Evolutionary conservation across 148 eudicot species (phyloP).

Genomic region (Camellia japonica): DNA sequence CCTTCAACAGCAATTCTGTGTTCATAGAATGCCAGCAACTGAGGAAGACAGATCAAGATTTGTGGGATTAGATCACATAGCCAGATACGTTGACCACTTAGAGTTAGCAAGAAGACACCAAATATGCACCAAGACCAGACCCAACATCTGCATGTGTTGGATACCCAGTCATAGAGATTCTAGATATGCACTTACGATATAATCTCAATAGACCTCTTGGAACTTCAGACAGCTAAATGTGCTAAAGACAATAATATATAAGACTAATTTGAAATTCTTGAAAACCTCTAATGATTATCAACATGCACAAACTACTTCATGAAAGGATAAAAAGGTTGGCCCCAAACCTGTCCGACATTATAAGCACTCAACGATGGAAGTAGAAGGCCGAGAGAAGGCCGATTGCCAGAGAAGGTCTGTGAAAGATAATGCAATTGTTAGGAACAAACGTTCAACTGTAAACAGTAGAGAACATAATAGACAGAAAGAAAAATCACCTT

Average conservation of each 20-base stretch:
- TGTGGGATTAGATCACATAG: constrained; percentile 6
- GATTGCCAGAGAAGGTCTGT: constrained; percentile 96
- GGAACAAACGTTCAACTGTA: constrained; percentile 5
- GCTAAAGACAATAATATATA: neutral
- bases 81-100: constrained; percentile 1
- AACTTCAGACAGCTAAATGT: neutral
- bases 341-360: constrained; percentile 84
- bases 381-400: constrained; percentile 91
- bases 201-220: neutral
- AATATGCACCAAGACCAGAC: neutral
- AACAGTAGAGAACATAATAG: neutral
- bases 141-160: neutral
- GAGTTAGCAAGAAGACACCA: neutral
- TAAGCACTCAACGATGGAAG: constrained; percentile 90
- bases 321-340: neutral
- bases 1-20: constrained; percentile 98
- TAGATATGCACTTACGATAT: neutral
- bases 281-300: neutral
- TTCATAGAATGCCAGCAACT: constrained; percentile 92
- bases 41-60: constrained; percentile 26
- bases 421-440: constrained; percentile 17
- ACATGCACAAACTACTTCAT: neutral
- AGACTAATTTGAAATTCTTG: neutral
- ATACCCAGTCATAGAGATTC: neutral
- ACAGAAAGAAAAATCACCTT: constrained; percentile 47